Base-by-base conservation (phyloP, 345 rosid species). In the Mercurialis annua region DNA sequence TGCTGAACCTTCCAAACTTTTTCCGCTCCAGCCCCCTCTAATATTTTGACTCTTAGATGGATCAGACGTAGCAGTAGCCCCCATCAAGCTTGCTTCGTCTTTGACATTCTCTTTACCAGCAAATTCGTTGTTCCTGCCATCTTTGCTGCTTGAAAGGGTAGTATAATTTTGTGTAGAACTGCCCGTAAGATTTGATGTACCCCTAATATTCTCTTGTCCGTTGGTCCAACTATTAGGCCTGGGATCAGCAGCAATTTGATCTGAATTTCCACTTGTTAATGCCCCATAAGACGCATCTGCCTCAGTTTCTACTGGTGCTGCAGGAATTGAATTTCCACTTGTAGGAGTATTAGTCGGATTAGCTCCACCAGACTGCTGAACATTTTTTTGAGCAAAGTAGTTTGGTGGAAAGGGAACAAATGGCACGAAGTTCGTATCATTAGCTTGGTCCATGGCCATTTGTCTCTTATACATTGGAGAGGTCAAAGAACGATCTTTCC, bases 1-100 rank as follows among this genome's bases (percentile, higher is more conserved):
- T 11, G 86, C 86, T 29, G 98, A 94, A 24, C 98, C 98, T 78
- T 91, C 98, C 80, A 92, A 77, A 78, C 93, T 91, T 86, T 85
- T 88, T 48, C 83, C 92, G 20, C 50, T 79, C 90, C 88, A 83
- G 60, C 67, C 58, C 49, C 56, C 79, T 59, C 82, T 77, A 3
- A 51, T 30, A 12, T 72, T 73, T 62, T 56, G 70, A 69, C 68
- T 58, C 36, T 50, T 81, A 10, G 80, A 64, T 48, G 69, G 59
- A 44, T 68, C 70, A 34, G 68, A 3, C 27, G 82, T 44, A n/a
- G n/a, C n/a, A n/a, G n/a, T n/a, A 69, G 69, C 55, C 33, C 63
- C 64, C 11, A 40, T 29, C 18, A 34, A 56, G 59, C 59, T 59
- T 34, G 70, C 62, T 20, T 2, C 47, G 54, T 51, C 75, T 15